Percentiles rank a stretch among this genome's conserved stretches.
Evolutionary conservation across 23 red algal genomes (phyloP).

Genomic region (Gracilaria domingensis): DNA sequence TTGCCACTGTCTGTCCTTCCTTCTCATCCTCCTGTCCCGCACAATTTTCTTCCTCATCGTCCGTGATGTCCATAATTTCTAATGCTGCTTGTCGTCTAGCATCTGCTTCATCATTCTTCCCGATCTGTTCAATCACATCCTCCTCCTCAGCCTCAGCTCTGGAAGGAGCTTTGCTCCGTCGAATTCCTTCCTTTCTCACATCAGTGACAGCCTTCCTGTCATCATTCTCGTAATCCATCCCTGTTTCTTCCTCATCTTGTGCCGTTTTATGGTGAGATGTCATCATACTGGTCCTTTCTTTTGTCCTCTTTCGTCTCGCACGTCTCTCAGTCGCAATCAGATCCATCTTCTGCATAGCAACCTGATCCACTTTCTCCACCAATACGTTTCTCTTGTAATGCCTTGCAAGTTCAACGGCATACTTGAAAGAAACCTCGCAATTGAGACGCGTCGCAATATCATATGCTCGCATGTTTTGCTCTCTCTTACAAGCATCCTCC

Average conservation of each 20-base stretch:
- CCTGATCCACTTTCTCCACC: conserved; percentile 57
- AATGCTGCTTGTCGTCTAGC: conserved; percentile 5
- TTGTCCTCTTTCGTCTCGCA: not conserved
- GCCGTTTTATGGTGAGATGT: not conserved
- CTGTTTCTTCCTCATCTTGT: not conserved
- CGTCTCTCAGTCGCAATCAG: not conserved
- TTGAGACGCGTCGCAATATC: conserved; percentile 80
- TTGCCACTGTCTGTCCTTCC: not conserved
- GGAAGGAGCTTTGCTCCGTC: conserved; percentile 9
- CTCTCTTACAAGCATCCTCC: conserved; percentile 79
- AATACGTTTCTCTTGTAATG: conserved; percentile 73
- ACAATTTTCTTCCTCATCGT: conserved; percentile 47
- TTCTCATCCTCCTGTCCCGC: not conserved
- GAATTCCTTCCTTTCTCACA: conserved; percentile 13
- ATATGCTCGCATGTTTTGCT: conserved; percentile 73
- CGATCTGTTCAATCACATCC: not conserved
- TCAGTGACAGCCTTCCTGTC: not conserved
- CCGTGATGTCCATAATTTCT: conserved; percentile 37
- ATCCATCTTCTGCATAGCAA: conserved; percentile 58
- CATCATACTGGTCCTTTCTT: conserved; percentile 1
- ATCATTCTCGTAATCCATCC: not conserved
- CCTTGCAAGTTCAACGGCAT: conserved; percentile 74
- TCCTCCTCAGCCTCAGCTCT: not conserved
- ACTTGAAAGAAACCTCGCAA: conserved; percentile 62
- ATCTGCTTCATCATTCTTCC: conserved; percentile 14